Conservation (phyloP, 257 asterid species). For the Solanum habrochaites region DNA sequence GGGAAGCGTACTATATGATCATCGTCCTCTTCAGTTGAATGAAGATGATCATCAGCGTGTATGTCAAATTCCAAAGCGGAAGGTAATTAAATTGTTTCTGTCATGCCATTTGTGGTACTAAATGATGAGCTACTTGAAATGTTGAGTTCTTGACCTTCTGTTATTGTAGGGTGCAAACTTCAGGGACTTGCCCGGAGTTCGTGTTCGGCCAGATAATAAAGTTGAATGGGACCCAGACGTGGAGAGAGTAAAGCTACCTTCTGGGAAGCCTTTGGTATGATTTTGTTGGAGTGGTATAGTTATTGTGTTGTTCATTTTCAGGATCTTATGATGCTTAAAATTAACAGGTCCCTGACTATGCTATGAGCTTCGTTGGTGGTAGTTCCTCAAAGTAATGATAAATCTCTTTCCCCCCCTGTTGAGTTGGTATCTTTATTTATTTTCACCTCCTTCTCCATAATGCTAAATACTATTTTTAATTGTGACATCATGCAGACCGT, state of each 20-base stretch:
- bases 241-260: slow-evolving; percentile 1
- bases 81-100: slow-evolving; percentile 5
- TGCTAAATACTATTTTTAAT: background rate
- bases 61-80: slow-evolving; percentile 17
- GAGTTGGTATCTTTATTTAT: background rate
- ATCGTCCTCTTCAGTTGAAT: slow-evolving; percentile 15
- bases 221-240: slow-evolving; percentile 14
- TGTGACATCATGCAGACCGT: slow-evolving; percentile 14
- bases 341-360: slow-evolving; percentile 32
- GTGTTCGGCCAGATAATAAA: slow-evolving; percentile 5
- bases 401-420: background rate
- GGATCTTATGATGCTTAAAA: background rate
- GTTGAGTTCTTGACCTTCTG: background rate
- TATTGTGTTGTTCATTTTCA: background rate
- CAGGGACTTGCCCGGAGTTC: slow-evolving; percentile 27
- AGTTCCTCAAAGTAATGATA: slow-evolving; percentile 23
- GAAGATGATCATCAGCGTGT: slow-evolving; percentile 27
- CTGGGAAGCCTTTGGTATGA: slow-evolving; percentile 28
- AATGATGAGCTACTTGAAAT: background rate
- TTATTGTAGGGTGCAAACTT: slow-evolving; percentile 26
- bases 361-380: slow-evolving; percentile 17
- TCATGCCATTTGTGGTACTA: background rate
- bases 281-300: background rate
- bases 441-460: background rate
- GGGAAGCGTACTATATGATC: slow-evolving; percentile 15